These are phyloP conservation scores for Dryas octopetala DNA, from an alignment of 306 rosid genomes.

Conservation along the genomic window DNA sequence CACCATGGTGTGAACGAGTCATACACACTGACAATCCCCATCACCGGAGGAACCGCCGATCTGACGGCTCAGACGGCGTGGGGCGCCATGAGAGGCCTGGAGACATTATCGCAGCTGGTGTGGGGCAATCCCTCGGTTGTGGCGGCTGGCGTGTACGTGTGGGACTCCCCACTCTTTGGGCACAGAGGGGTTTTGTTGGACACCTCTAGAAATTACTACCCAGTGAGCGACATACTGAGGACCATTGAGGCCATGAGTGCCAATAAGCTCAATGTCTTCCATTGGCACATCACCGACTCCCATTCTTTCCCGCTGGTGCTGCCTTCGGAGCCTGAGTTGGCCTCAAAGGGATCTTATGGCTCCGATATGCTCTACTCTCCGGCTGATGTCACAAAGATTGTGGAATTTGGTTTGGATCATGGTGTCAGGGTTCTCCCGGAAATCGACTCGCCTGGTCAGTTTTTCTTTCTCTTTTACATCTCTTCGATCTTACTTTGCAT, in stretches of 20 bases:
- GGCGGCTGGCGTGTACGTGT: slow-evolving; percentile 45
- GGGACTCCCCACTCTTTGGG: slow-evolving; percentile 53
- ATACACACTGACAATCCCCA: slow-evolving; percentile 47
- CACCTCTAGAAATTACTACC: slow-evolving; percentile 75
- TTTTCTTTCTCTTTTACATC: neutral
- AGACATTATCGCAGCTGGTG: slow-evolving; percentile 74
- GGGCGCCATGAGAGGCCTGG: slow-evolving; percentile 86
- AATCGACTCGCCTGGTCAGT: slow-evolving; percentile 83
- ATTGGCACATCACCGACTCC: slow-evolving; percentile 87
- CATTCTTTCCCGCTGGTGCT: slow-evolving; percentile 76
- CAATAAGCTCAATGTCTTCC: slow-evolving; percentile 83
- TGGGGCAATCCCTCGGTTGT: slow-evolving; percentile 58
- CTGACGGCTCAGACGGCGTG: slow-evolving; percentile 48
- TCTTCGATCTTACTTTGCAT: neutral
- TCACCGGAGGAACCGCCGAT: slow-evolving; percentile 36
- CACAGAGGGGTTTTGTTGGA: slow-evolving; percentile 72
- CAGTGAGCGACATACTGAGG: slow-evolving; percentile 57
- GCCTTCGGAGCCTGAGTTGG: slow-evolving; percentile 71
- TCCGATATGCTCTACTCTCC: slow-evolving; percentile 62
- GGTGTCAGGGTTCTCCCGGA: slow-evolving; percentile 85
- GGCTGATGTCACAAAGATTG: slow-evolving; percentile 52
- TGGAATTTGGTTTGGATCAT: slow-evolving; percentile 65
- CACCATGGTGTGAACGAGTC: slow-evolving; percentile 68
- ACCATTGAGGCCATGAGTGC: slow-evolving; percentile 64
- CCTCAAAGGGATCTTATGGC: slow-evolving; percentile 72